Evolutionary conservation across 208 protist species (phyloP), one percentile per base, ranked within the genome.

Genomic region (Novymonas esmeraldas): DNA sequence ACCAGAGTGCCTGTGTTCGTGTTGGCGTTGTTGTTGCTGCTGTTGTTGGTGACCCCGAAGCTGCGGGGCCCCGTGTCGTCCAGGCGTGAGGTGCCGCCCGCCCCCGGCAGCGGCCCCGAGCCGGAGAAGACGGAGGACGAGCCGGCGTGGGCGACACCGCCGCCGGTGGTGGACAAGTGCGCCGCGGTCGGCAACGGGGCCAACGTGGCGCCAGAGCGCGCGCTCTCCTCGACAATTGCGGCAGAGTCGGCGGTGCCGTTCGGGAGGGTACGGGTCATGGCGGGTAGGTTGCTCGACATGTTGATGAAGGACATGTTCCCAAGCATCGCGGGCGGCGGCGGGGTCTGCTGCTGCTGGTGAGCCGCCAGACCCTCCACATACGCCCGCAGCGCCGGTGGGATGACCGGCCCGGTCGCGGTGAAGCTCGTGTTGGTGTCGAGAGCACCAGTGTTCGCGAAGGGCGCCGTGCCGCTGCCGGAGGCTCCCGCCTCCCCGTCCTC

Each of bases 271-370:
- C 67, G 73, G 41, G n/a, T 41, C 44, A 63, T 46, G 39, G 67
- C 51, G 28, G 69, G 69, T 2, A 74, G 28, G 26, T 57, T 51
- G 42, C 31, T 28, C 26, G 52, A 34, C 9, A 67, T 0, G 34
- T 52, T 36, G 24, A 74, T 67, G 42, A 61, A 74, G 29, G 69
- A 74, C 52, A 46, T 28, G 44, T 74, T 74, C 31, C 69, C 69
- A 1, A 74, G 51, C 38, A 74, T 26, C 22, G 69, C 69, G 13
- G 69, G 69, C 48, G 69, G 69, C n/a, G 45, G 58, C 7, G 69
- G 69, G n/a, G 64, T 52, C 45, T 67, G 69, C 54, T 74, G 69
- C 26, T 50, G 69, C 36, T 74, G 70, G 46, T 69, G 56, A 54
- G 33, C 70, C 45, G 60, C 70, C 22, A 69, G 34, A 0, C 55